Evolutionary conservation across 768 basidiomycete genomes (phyloP), one percentile per base, ranked within the genome.

Genomic region (Calocybe cyanea): DNA sequence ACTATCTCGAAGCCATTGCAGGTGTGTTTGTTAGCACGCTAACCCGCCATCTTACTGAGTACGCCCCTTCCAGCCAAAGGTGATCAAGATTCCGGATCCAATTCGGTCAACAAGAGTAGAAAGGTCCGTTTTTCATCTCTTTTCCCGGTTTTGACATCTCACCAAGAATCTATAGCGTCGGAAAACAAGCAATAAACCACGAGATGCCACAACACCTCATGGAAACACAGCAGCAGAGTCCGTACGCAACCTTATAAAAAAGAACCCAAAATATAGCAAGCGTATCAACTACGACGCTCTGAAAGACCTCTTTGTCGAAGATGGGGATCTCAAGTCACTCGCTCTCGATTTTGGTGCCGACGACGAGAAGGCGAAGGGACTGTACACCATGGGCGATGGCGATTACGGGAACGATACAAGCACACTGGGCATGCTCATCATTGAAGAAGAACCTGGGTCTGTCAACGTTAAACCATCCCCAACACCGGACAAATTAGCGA

Each of bases 211-310:
- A 0, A 87, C 80, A 6, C 80, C 81, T 0, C 75, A 78, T 39
- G 87, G 85, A 5, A 73, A 68, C 13, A 87, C 85, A 4, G 79
- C 86, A 0, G 87, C 85, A 15, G 89, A 91, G 56, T 81, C 86
- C 0, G 86, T 89, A 18, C 77, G 76, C 30, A 83, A 81, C 48
- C 73, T 94, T 28, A 72, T 92, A 56, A 85, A 87, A 70, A 90
- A 91, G 67, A 92, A 87, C 52, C 76, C 83, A 18, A 87, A 82
- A 58, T 92, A 93, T 65, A 92, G 88, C 66, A 90, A 90, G 59
- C 81, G 91, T 41, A 94, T 95, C 67, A 96, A 96, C 62, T 96
- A 95, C 61, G 86, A 89, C 54, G 91, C 89, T 0, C 78, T 94
- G 43, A 85, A 87, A 54, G 78, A 80, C 45, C 74, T 95, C 9